Percentiles rank a stretch among this genome's conserved stretches.
Conservation (phyloP, 495 filamentous ascomycete genomes). For the Annulohypoxylon stygium region DNA sequence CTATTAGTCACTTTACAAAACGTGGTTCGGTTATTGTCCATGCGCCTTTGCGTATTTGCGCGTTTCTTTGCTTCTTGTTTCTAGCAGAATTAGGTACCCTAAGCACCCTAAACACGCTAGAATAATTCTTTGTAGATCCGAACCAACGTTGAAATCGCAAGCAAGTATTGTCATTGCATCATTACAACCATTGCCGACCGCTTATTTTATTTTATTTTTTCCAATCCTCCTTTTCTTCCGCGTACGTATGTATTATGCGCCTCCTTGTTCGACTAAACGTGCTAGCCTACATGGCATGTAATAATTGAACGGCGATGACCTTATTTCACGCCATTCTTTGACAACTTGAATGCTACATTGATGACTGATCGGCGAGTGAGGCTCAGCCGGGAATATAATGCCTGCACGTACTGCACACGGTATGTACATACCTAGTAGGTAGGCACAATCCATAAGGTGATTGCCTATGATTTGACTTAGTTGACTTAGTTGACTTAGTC, state of each 20-base stretch:
- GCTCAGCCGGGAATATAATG: slow-evolving; percentile 28
- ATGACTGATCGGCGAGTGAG: slow-evolving; percentile 18
- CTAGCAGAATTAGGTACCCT: not conserved
- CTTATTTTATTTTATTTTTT: slow-evolving; percentile 11
- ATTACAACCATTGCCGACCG: slow-evolving; percentile 29
- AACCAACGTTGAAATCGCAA: slow-evolving; percentile 31
- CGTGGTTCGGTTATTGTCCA: not conserved
- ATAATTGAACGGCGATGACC: slow-evolving; percentile 31
- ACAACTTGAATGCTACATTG: slow-evolving; percentile 5
- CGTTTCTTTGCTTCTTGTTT: slow-evolving; percentile 19
- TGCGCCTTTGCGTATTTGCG: not conserved
- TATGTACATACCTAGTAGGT: not conserved
- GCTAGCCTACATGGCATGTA: not conserved
- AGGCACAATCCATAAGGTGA: slow-evolving; percentile 41
- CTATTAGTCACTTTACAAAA: not conserved
- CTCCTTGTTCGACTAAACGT: slow-evolving; percentile 6
- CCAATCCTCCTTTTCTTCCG: not conserved
- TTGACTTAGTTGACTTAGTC: slow-evolving; percentile 2
- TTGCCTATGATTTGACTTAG: slow-evolving; percentile 11
- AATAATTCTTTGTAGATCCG: slow-evolving; percentile 31
- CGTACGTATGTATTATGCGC: not conserved
- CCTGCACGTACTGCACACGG: not conserved
- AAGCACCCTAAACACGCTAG: no score
- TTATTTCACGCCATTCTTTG: slow-evolving; percentile 44
- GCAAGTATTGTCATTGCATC: slow-evolving; percentile 43